Evolutionary conservation across 441 rosid genomes (phyloP).

Genomic region (Arabidopsis lyrata): DNA sequence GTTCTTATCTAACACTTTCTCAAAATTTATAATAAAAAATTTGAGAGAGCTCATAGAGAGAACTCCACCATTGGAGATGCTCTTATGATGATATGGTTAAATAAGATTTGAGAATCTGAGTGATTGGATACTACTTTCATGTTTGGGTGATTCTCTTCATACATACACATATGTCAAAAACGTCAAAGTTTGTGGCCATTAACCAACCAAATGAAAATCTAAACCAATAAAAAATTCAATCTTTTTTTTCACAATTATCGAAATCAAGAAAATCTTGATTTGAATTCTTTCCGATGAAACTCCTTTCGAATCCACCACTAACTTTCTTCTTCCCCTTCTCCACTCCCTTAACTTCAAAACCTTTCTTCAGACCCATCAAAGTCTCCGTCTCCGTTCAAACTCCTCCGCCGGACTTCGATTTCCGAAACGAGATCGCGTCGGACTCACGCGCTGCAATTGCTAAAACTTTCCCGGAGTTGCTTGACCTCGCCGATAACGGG

Average conservation of each 20-base stretch:
- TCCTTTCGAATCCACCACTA: slow-evolving; percentile 41
- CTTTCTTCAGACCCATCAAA: slow-evolving; percentile 43
- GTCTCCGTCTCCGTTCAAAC: slow-evolving; percentile 58
- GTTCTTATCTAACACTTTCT: no score
- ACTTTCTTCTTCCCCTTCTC: slow-evolving; percentile 54
- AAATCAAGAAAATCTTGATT: neutral
- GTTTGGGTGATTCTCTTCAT: no score
- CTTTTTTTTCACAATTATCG: neutral
- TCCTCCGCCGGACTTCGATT: slow-evolving; percentile 81
- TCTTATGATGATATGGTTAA: no score
- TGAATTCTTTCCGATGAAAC: slow-evolving; percentile 55
- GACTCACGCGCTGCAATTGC: slow-evolving; percentile 64
- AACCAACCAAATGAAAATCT: slow-evolving; percentile 22
- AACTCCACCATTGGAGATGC: no score
- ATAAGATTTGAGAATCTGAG: no score
- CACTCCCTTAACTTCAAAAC: slow-evolving; percentile 43
- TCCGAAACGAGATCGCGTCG: slow-evolving; percentile 57
- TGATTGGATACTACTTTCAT: no score
- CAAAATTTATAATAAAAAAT: no score
- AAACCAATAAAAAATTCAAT: slow-evolving; percentile 32
- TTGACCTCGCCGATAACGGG: slow-evolving; percentile 71
- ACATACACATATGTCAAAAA: no score
- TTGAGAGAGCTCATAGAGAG: no score
- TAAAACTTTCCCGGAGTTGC: slow-evolving; percentile 58
- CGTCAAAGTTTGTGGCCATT: no score